These are phyloP conservation scores for Mycena chlorophos DNA, from an alignment of 768 basidiomycete genomes.

Conservation along the genomic window DNA sequence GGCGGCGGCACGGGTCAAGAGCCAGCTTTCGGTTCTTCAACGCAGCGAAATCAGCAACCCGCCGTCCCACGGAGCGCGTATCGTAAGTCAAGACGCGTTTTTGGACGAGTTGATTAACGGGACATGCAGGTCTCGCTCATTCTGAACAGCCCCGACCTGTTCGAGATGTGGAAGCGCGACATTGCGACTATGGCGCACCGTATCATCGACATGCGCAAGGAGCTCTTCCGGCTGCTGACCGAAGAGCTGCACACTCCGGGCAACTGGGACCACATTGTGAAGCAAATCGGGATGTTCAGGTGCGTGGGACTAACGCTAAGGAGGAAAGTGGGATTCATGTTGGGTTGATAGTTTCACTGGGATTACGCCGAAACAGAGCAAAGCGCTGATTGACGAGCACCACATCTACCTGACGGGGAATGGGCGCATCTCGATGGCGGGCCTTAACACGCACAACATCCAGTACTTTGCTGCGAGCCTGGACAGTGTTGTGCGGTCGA, in stretches of 20 bases:
- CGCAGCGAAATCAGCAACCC: slow-evolving; percentile 96
- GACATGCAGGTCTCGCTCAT: slow-evolving; percentile 69
- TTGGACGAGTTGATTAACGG: background rate
- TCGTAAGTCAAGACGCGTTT: slow-evolving; percentile 50
- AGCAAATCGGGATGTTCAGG: slow-evolving; percentile 99
- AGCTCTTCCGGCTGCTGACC: slow-evolving; percentile 71
- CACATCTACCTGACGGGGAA: slow-evolving; percentile 87
- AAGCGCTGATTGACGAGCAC: slow-evolving; percentile 64
- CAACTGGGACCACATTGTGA: slow-evolving; percentile 92
- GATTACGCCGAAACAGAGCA: slow-evolving; percentile 63
- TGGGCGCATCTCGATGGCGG: slow-evolving; percentile 94
- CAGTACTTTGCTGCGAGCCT: slow-evolving; percentile 69
- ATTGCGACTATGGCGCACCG: slow-evolving; percentile 90
- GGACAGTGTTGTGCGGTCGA: slow-evolving; percentile 63
- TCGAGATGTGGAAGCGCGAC: slow-evolving; percentile 87
- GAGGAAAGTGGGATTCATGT: slow-evolving; percentile 8
- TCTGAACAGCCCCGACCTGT: slow-evolving; percentile 69
- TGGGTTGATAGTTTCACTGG: slow-evolving; percentile 72
- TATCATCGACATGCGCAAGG: slow-evolving; percentile 88
- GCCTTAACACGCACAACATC: slow-evolving; percentile 80
- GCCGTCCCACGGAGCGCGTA: slow-evolving; percentile 84
- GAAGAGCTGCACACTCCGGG: slow-evolving; percentile 85
- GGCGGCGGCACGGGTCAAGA: slow-evolving; percentile 71
- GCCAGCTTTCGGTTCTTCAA: slow-evolving; percentile 88
- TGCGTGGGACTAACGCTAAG: slow-evolving; percentile 32